Conservation (phyloP, 192 early-diverging fungal genomes). For the Lunasporangiospora selenospora region DNA sequence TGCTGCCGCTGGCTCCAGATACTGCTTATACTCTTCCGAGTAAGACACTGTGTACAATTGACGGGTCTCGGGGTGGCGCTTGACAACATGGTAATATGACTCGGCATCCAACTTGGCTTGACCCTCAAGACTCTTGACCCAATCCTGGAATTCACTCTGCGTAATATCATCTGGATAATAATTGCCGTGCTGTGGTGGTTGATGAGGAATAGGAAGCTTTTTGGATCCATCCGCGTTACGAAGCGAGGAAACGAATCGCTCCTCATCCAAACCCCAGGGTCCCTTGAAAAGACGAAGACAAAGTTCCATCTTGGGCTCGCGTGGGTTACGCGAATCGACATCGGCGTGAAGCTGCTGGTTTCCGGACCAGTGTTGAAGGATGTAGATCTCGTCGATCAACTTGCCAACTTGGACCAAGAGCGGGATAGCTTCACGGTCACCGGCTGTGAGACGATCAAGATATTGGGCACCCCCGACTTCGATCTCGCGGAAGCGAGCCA, state of each 20-base stretch:
- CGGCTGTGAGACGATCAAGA: slow-evolving; percentile 59
- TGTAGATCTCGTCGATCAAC: slow-evolving; percentile 65
- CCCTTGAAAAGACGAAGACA: slow-evolving; percentile 73
- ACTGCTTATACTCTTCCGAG: slow-evolving; percentile 62
- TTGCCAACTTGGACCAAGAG: slow-evolving; percentile 68
- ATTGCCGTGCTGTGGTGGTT: slow-evolving; percentile 63
- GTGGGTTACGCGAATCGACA: slow-evolving; percentile 42
- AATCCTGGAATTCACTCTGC: slow-evolving; percentile 63
- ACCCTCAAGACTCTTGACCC: slow-evolving; percentile 54
- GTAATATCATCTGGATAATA: slow-evolving; percentile 79
- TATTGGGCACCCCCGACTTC: slow-evolving; percentile 48
- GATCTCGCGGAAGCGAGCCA: slow-evolving; percentile 47
- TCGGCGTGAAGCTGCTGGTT: slow-evolving; percentile 60
- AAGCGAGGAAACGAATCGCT: slow-evolving; percentile 37
- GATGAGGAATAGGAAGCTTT: slow-evolving; percentile 24
- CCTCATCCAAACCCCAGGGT: slow-evolving; percentile 65
- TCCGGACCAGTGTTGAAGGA: slow-evolving; percentile 71
- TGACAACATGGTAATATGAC: slow-evolving; percentile 69
- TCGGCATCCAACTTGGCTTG: slow-evolving; percentile 59
- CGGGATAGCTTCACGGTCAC: slow-evolving; percentile 67
- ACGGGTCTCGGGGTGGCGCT: slow-evolving; percentile 48
- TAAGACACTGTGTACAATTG: slow-evolving; percentile 56
- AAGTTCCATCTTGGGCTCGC: slow-evolving; percentile 43
- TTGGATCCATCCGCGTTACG: neutral
- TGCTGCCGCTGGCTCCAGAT: slow-evolving; percentile 57